phyloP scores from a whole-genome alignment of 176 grass and related monocot species.

The Echinochloa phyllopogon region DNA sequence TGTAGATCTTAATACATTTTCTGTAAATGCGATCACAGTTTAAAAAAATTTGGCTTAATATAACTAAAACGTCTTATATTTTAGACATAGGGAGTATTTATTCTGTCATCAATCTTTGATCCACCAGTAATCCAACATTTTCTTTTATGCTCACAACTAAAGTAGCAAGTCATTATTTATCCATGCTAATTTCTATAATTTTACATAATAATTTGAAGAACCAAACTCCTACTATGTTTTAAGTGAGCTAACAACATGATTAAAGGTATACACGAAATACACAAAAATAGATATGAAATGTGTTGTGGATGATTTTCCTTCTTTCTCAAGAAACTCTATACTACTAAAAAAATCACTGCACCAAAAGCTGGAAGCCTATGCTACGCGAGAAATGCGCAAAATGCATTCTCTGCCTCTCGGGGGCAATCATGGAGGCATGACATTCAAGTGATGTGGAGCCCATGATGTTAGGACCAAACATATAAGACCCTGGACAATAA shows the following conservation, averaged over 20 bases:
- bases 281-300: not conserved
- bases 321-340: not conserved
- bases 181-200: not conserved
- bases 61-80: no score
- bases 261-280: no score
- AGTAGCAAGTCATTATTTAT: not conserved
- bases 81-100: not conserved
- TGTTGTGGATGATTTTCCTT: not conserved
- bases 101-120: not conserved
- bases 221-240: not conserved
- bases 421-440: constrained; percentile 48
- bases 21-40: no score
- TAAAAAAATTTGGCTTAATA: no score
- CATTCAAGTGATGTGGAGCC: constrained; percentile 47
- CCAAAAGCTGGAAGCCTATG: not conserved
- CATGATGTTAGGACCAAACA: constrained; percentile 47
- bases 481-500: constrained; percentile 34
- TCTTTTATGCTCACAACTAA: not conserved
- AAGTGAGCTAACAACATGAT: not conserved
- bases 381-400: constrained; percentile 19
- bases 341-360: not conserved
- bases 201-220: not conserved
- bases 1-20: no score
- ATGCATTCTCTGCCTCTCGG: not conserved
- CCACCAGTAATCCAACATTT: no score